Base-by-base conservation (phyloP, 2,329 filamentous ascomycete genomes). In the Arthroderma sp. region DNA sequence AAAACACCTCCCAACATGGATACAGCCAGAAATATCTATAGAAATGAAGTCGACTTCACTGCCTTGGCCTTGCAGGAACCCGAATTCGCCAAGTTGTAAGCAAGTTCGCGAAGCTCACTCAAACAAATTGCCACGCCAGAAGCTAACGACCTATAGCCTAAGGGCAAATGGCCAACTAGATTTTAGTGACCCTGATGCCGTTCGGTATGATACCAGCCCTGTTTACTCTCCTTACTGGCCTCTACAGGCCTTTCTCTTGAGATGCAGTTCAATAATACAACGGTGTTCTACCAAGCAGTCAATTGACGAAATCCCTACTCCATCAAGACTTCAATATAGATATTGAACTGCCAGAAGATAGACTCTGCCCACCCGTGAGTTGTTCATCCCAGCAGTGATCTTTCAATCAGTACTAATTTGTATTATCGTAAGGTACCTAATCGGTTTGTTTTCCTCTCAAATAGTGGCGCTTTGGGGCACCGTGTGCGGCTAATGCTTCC, bases 351-450 rank as follows among this genome's bases (percentile, higher is more conserved):
- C 87, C 87, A 0, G 65, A 74, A 28, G 80, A 94, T 60, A 73
- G 89, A 22, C 70, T 98, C 1, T 96, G 89, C 58, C 91, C 89
- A 8, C 85, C 88, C 1, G 83, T 94, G 59, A 55, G 69, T 52
- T 42, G 10, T 6, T 6, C 10, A 11, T 36, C 27, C 42, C 6
- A 22, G 29, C 32, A 27, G 7, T 34, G 37, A 30, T 37, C 28
- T 29, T 10, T 7, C 34, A 39, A 36, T 32, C 30, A 27, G 4
- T 32, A 8, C 29, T 42, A 38, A 44, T 29, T 11, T 31, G 32
- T 15, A 8, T 22, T 41, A 1, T 6, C 40, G 6, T 22, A 43
- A 71, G 66, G 61, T 71, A 4, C 68, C 68, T 4, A 69, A 69
- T 47, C 64, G 68, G 68, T 70, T 53, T 40, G 49, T 51, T 30